Percentiles rank a stretch among this genome's conserved stretches.
phyloP scores from a whole-genome alignment of 106 monocot genomes.

The Narthecium ossifragum region DNA sequence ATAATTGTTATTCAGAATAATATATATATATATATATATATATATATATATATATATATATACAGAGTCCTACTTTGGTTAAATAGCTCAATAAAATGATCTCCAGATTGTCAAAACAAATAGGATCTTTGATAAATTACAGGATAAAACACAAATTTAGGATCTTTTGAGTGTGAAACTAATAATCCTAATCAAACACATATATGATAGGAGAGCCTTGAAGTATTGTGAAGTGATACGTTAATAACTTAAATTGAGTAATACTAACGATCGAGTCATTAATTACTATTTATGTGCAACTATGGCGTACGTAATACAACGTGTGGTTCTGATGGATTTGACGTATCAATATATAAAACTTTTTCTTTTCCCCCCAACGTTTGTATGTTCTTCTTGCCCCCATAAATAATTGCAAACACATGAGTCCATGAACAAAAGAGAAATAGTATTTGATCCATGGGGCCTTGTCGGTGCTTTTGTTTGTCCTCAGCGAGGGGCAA shows the following conservation, averaged over 20 bases:
- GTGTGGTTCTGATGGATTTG: background rate
- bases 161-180: too few species aligned
- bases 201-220: background rate
- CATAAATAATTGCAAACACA: too few species aligned
- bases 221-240: background rate
- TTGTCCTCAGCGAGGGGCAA: background rate
- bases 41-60: background rate
- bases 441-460: too few species aligned
- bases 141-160: too few species aligned
- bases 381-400: too few species aligned
- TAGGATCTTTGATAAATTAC: too few species aligned
- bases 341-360: background rate
- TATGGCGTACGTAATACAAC: background rate
- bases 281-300: background rate
- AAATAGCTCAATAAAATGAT: background rate
- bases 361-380: too few species aligned
- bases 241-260: background rate
- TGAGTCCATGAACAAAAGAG: too few species aligned
- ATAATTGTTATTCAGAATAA: background rate
- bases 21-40: background rate
- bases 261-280: too few species aligned
- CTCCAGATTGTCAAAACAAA: too few species aligned
- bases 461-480: too few species aligned
- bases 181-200: background rate
- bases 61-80: background rate